A percentile compares a stretch with the other conserved stretches of the same genome.
Evolutionary conservation across 139 green algal genomes (phyloP).

Genomic region (Chlamydomonas sp.): DNA sequence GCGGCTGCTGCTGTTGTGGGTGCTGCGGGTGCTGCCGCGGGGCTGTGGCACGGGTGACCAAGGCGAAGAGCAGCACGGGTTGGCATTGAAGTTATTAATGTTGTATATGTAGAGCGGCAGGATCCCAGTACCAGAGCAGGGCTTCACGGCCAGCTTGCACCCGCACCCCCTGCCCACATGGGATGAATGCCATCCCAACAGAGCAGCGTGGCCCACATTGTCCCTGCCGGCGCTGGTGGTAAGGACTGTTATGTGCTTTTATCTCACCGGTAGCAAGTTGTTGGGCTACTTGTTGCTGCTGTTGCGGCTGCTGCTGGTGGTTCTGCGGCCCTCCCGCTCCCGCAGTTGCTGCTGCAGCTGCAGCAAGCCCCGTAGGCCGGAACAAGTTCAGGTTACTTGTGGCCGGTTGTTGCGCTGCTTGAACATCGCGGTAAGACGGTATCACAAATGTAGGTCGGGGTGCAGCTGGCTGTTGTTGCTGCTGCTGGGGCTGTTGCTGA

Average conservation of each 20-base stretch:
- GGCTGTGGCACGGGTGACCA: no score
- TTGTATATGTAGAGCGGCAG: no score
- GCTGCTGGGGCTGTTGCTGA: not conserved
- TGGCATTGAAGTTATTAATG: no score
- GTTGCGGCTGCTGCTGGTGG: conserved; percentile 1
- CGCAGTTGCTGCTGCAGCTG: not conserved
- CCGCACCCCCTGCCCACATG: not conserved
- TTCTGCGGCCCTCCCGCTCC: not conserved
- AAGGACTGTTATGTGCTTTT: not conserved
- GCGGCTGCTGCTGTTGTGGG: no score
- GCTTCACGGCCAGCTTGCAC: no score
- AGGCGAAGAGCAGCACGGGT: no score
- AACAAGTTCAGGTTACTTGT: conserved; percentile 14
- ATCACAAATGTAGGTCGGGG: not conserved
- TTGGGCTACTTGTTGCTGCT: not conserved
- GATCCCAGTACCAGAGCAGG: not conserved
- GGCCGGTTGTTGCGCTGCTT: not conserved
- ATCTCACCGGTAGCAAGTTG: not conserved
- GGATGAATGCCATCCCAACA: not conserved
- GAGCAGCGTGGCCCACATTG: not conserved
- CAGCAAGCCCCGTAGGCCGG: not conserved
- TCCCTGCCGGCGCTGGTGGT: not conserved
- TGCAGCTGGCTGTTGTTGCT: not conserved
- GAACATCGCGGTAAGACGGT: conserved; percentile 18
- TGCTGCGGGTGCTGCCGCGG: no score